Percentiles rank a stretch among this genome's conserved stretches.
Conservation (phyloP, 2,329 filamentous ascomycete species). For the Ceratocystis huliohia region DNA sequence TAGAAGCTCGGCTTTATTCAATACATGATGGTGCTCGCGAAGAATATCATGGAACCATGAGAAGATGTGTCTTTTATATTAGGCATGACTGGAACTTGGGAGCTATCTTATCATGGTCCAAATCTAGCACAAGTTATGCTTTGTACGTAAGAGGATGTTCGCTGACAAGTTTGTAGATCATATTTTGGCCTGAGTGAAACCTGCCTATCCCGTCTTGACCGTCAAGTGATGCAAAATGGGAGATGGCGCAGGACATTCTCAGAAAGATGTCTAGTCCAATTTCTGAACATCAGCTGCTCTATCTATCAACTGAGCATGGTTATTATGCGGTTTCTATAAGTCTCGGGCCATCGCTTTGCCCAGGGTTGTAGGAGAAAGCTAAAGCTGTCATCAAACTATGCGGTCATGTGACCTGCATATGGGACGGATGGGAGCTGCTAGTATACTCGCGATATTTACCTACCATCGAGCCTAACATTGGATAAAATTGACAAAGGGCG, state of each 20-base stretch:
- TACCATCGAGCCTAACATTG: not conserved
- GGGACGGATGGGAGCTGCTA: not conserved
- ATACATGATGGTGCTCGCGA: not conserved
- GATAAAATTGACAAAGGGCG: not conserved
- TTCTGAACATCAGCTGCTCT: not conserved
- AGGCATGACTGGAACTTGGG: not conserved
- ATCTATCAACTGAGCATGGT: not conserved
- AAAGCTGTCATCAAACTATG: not conserved
- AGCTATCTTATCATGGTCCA: not conserved
- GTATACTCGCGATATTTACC: not conserved
- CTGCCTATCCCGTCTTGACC: not conserved
- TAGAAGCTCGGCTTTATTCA: not conserved
- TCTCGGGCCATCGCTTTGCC: not conserved
- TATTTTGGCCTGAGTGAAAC: not conserved
- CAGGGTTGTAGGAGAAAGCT: not conserved
- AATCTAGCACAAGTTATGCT: not conserved
- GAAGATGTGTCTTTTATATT: not conserved
- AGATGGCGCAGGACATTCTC: not conserved
- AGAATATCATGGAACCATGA: not conserved
- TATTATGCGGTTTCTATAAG: not conserved
- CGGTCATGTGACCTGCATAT: conserved; percentile 2
- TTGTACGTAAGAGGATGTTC: not conserved
- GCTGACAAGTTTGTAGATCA: not conserved
- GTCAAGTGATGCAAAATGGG: not conserved
- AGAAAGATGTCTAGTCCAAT: not conserved